phyloP scores from a whole-genome alignment of 2,329 filamentous ascomycete species.

The Penicillium brevicompactum region DNA sequence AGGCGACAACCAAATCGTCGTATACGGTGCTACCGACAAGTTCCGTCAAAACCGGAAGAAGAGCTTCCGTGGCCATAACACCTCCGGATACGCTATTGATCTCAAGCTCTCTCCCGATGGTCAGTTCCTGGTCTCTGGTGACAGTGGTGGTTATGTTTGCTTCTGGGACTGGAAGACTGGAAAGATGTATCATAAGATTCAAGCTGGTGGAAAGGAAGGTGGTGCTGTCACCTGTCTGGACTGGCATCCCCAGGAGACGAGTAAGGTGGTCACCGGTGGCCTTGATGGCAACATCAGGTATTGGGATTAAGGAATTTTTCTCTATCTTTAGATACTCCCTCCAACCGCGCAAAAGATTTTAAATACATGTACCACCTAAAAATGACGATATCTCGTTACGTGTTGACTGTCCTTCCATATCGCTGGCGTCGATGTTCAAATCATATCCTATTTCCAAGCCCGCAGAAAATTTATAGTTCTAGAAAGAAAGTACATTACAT shows the following conservation, averaged over 20 bases:
- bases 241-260: conserved; percentile 98
- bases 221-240: conserved; percentile 81
- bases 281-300: conserved; percentile 86
- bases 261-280: conserved; percentile 88
- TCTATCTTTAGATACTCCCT: conserved; percentile 8
- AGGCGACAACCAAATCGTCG: conserved; percentile 93
- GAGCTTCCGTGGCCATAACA: conserved; percentile 93
- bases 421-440: not conserved
- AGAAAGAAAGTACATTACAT: not conserved
- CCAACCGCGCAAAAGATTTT: not conserved
- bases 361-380: not conserved
- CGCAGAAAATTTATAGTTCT: not conserved
- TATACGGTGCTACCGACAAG: conserved; percentile 91
- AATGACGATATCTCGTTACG: not conserved
- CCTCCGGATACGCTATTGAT: conserved; percentile 89
- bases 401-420: not conserved
- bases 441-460: not conserved
- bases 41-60: conserved; percentile 98
- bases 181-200: conserved; percentile 97
- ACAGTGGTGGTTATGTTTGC: conserved; percentile 84
- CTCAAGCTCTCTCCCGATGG: conserved; percentile 87
- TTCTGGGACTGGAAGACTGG: conserved; percentile 99
- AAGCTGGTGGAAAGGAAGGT: conserved; percentile 68
- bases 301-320: conserved; percentile 71
- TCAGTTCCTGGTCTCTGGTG: conserved; percentile 84